Percentiles rank a stretch among this genome's conserved stretches.
phyloP scores from a whole-genome alignment of 306 rosid genomes.

The Acacia acuminata region DNA sequence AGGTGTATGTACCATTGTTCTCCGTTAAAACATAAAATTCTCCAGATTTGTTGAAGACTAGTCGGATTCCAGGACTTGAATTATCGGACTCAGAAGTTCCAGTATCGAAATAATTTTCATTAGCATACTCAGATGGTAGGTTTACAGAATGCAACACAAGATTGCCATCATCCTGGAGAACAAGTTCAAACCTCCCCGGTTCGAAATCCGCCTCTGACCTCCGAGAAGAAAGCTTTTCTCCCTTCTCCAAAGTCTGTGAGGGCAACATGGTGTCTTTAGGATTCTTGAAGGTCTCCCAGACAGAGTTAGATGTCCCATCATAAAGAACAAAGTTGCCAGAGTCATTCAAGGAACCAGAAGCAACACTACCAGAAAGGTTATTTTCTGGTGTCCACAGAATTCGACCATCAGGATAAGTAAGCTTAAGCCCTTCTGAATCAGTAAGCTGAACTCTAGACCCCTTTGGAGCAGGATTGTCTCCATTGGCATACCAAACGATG shows the following conservation, averaged over 20 bases:
- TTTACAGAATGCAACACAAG: conserved; percentile 40
- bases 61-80: conserved; percentile 32
- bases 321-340: conserved; percentile 52
- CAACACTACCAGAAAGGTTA: not conserved
- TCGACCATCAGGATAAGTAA: conserved; percentile 34
- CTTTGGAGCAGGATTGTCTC: conserved; percentile 34
- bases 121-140: conserved; percentile 28
- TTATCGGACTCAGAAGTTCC: not conserved
- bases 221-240: conserved; percentile 40
- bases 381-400: conserved; percentile 28
- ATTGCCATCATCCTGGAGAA: conserved; percentile 40
- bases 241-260: conserved; percentile 34
- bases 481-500: conserved; percentile 54
- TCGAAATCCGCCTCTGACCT: conserved; percentile 33
- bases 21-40: conserved; percentile 28
- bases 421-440: conserved; percentile 33
- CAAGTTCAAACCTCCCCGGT: conserved; percentile 42
- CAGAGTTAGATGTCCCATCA: not conserved
- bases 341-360: conserved; percentile 34
- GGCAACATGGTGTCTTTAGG: conserved; percentile 55
- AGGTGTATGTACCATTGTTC: not conserved
- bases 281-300: conserved; percentile 54
- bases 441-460: conserved; percentile 48
- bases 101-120: conserved; percentile 33
- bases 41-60: conserved; percentile 41